A percentile compares a stretch with the other conserved stretches of the same genome.
These are phyloP conservation scores for Russula foetens DNA, from an alignment of 768 basidiomycete species.

Conservation along the genomic window DNA sequence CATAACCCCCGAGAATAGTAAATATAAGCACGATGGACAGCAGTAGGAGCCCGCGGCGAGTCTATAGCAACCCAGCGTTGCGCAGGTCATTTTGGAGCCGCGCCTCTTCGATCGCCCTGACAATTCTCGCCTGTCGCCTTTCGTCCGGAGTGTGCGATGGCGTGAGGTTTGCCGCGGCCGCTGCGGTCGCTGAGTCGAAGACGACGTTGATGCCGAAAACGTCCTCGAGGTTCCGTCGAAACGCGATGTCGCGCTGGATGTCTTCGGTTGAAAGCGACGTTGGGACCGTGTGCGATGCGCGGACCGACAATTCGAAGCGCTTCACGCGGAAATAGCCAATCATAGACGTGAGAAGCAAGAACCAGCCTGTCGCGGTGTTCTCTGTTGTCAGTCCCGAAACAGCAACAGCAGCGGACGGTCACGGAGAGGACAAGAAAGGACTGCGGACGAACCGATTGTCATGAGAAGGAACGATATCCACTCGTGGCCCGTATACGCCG, in stretches of 20 bases:
- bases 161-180: neutral
- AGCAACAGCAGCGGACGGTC: neutral
- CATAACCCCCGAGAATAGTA: no score
- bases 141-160: neutral
- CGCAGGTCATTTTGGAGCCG: constrained; percentile 17
- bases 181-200: neutral
- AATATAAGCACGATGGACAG: neutral
- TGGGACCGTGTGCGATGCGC: constrained; percentile 27
- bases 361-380: constrained; percentile 56
- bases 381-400: neutral
- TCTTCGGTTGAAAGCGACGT: constrained; percentile 3
- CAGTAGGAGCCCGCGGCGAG: neutral
- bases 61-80: constrained; percentile 15
- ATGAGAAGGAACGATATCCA: constrained; percentile 92
- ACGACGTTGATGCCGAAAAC: constrained; percentile 14
- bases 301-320: constrained; percentile 72
- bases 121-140: neutral
- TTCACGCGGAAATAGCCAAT: constrained; percentile 81
- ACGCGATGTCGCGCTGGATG: neutral
- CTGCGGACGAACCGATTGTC: constrained; percentile 53
- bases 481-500: constrained; percentile 50
- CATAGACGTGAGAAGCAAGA: constrained; percentile 76
- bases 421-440: neutral
- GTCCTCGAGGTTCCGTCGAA: constrained; percentile 16
- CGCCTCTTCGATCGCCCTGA: constrained; percentile 1